Evolutionary conservation across 345 rosid genomes (phyloP).

Genomic region (Eucalyptus victrix): DNA sequence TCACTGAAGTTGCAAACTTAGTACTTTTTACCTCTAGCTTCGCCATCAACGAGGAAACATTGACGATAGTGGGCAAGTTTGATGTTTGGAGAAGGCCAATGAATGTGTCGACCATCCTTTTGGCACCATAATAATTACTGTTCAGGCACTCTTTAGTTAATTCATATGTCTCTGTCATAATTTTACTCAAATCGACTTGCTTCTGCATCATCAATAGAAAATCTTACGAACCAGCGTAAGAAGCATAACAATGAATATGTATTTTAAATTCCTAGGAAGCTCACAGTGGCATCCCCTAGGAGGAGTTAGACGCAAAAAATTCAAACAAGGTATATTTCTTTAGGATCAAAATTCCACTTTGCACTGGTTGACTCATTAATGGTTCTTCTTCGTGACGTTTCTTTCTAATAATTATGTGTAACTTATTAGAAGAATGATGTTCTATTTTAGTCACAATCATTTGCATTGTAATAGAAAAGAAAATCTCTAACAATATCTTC

Average conservation of each 20-base stretch:
- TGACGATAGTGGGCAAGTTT: conserved; percentile 32
- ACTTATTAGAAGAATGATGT: neutral
- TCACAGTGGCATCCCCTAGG: neutral
- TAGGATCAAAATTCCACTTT: neutral
- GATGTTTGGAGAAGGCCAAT: conserved; percentile 33
- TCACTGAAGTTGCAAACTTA: too few species aligned
- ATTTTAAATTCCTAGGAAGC: neutral
- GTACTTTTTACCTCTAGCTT: conserved; percentile 15
- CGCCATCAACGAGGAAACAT: conserved; percentile 26
- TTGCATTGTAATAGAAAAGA: neutral
- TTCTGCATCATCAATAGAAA: neutral
- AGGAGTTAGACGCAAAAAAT: neutral
- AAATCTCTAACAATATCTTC: neutral
- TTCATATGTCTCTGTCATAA: conserved; percentile 14
- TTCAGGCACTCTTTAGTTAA: conserved; percentile 13
- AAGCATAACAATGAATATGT: neutral
- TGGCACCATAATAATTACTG: conserved; percentile 42
- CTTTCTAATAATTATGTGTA: neutral
- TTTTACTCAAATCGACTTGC: conserved; percentile 4
- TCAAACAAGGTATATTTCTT: neutral
- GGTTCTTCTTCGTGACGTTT: neutral
- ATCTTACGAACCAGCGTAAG: neutral
- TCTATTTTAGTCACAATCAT: neutral
- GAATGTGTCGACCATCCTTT: conserved; percentile 27
- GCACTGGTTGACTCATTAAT: neutral